Evolutionary conservation across 2,329 filamentous ascomycete species (phyloP).

Genomic region (Periconia sp.): DNA sequence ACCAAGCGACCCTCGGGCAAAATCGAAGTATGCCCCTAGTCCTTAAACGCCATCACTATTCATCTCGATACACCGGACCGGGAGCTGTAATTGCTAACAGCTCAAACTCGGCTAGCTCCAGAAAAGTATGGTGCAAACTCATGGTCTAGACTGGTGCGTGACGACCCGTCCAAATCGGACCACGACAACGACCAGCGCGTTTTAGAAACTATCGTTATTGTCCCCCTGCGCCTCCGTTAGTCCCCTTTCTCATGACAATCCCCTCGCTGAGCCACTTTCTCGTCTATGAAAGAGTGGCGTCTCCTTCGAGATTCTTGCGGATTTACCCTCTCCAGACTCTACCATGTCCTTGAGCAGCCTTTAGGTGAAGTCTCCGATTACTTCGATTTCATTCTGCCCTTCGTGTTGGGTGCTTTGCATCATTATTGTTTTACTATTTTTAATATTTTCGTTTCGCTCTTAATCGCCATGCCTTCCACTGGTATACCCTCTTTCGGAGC

Average conservation of each 20-base stretch:
- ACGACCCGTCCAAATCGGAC: no score
- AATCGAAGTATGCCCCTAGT: not conserved
- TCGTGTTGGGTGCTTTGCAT: not conserved
- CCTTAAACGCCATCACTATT: not conserved
- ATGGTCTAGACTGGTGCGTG: conserved; percentile 2
- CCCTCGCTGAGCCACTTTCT: not conserved
- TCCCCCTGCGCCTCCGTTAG: conserved; percentile 7
- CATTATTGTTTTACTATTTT: not conserved
- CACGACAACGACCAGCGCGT: conserved; percentile 5
- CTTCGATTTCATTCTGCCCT: no score
- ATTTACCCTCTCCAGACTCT: no score
- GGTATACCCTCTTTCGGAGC: conserved; percentile 19
- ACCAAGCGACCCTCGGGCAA: not conserved
- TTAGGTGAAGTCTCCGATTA: no score
- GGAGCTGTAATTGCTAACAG: not conserved
- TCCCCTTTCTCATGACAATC: not conserved
- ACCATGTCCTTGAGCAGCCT: no score
- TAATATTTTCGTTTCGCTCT: not conserved
- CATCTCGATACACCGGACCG: not conserved
- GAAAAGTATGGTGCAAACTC: not conserved
- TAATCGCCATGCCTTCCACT: conserved; percentile 2
- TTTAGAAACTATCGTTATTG: conserved; percentile 2
- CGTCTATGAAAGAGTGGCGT: conserved; percentile 4
- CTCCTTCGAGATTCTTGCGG: not conserved
- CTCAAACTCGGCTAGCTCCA: not conserved